Evolutionary conservation across 495 filamentous ascomycete genomes (phyloP), one percentile per base, ranked within the genome.

Genomic region (Podospora pseudoanserina): DNA sequence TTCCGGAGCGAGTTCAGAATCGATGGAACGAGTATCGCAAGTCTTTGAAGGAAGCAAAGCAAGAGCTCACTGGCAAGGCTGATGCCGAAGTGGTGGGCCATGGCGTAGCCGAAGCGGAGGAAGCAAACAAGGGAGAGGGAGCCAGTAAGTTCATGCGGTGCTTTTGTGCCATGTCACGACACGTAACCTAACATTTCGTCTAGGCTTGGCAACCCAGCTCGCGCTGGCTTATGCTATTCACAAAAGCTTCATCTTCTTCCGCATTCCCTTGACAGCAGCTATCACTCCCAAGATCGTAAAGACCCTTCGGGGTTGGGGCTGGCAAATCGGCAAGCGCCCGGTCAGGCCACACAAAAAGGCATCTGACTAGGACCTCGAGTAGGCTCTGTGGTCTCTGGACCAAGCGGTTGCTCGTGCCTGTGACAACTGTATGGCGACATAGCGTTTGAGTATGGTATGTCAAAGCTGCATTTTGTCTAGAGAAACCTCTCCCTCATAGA

Each of bases 201-300:
- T 60, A 78, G 84, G 84, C 70, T 75, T 87, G 44, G 83, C 83
- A 60, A 99, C 95, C 4, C 93, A 97, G 72, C 81, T 98, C 28
- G 95, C 91, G 16, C 86, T 99, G 16, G 96, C 95, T 5, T 99
- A 99, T 72, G 95, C 94, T 0, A 90, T 99, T 63, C 95, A 99
- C 83, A 99, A 99, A 79, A 95, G 90, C 69, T 94, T 99, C 78
- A 97, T 99, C 64, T 97, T 99, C 78, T 79, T 98, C 65, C 86
- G 95, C 9, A 91, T 99, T 2, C 95, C 95, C 2, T 75, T 97
- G 70, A 93, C 95, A 2, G 94, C 90, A 15, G 94, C 92, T 1
- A 85, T 97, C 16, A 92, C 91, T 6, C 95, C 96, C 2, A 97
- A 95, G 76, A 89, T 98, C 13, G 95, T 97, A 68, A 93, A 92